phyloP scores from a whole-genome alignment of 2,329 filamentous ascomycete species.

The Trichoderma sp. region DNA sequence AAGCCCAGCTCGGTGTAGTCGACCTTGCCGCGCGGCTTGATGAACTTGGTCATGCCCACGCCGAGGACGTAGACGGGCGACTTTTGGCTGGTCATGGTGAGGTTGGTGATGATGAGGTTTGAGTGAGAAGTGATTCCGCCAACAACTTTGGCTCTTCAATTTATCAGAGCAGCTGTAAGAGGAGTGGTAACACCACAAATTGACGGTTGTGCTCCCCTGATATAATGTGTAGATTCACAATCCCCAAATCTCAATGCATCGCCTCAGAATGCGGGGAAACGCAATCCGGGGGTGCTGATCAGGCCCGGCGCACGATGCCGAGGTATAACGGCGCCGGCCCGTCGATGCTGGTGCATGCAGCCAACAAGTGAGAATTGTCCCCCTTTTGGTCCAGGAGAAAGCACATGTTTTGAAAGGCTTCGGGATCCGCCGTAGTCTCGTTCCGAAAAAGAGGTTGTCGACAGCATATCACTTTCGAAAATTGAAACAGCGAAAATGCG shows the following conservation, averaged over 20 bases:
- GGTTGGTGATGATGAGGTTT: too few relatives aligned
- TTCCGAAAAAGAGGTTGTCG: background rate
- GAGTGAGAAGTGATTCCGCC: too few relatives aligned
- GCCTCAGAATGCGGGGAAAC: conserved; percentile 14
- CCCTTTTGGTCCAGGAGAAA: background rate
- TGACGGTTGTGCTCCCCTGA: background rate
- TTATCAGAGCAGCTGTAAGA: background rate
- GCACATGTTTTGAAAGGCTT: background rate
- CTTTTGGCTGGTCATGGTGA: conserved; percentile 54
- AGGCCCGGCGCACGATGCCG: conserved; percentile 9
- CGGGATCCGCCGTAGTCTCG: conserved; percentile 1
- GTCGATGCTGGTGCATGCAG: background rate
- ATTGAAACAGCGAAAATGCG: too few relatives aligned
- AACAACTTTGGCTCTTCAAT: background rate
- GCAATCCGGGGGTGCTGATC: background rate
- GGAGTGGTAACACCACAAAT: background rate
- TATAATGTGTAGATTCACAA: background rate
- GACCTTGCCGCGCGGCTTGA: conserved; percentile 91
- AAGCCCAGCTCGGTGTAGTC: conserved; percentile 95
- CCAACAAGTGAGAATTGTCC: background rate
- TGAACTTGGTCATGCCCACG: conserved; percentile 99
- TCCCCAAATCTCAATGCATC: background rate
- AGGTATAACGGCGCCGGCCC: conserved; percentile 9
- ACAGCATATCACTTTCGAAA: too few relatives aligned
- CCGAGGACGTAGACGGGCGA: conserved; percentile 81